Evolutionary conservation across 495 filamentous ascomycete species (phyloP), one percentile per base, ranked within the genome.

Genomic region (Penicillium turbatum): DNA sequence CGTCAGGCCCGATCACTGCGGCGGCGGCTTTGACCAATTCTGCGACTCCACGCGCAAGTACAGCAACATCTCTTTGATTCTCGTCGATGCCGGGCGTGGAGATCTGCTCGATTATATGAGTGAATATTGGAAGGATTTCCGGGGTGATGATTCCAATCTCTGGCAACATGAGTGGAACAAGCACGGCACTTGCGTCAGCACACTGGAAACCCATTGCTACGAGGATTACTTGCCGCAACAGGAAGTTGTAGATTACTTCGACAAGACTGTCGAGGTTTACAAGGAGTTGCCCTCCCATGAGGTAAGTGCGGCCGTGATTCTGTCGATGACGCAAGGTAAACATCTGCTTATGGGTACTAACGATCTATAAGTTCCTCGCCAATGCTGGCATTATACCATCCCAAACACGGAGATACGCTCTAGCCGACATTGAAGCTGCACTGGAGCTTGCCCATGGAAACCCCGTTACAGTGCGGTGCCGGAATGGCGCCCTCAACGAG

Each of bases 101-200:
- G 82, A 82, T 6, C 71, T 92, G 5, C 70, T 95, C 0, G 67
- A 72, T 10, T 86, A 86, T 55, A 93, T 95, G 89, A 72, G 85
- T 40, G 82, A 77, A 6, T 92, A 86, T 71, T 95, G 89, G 91
- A 84, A 86, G 56, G 80, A 82, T 60, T 74, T 79, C 59, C 62
- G 75, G 40, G 84, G 89, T 27, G 74, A 83, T 41, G 86, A 88
- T 58, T 77, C 83, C 43, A 70, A 75, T 24, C 77, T 95, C 47
- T 95, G 89, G 90, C 71, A 87, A 60, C 89, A 95, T 59, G 90
- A 95, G 63, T 96, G 86, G 87, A 83, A 80, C 61, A 95, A 93
- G 62, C 91, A 96, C 61, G 90, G 78, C 7, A 81, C 79, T 39
- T 81, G 79, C 51, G 72, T 81, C 48, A 81, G 79, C 56, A 81